Evolutionary conservation across 2,329 filamentous ascomycete species (phyloP), one percentile per base, ranked within the genome.

Genomic region (Lachnellula subtilissima): DNA sequence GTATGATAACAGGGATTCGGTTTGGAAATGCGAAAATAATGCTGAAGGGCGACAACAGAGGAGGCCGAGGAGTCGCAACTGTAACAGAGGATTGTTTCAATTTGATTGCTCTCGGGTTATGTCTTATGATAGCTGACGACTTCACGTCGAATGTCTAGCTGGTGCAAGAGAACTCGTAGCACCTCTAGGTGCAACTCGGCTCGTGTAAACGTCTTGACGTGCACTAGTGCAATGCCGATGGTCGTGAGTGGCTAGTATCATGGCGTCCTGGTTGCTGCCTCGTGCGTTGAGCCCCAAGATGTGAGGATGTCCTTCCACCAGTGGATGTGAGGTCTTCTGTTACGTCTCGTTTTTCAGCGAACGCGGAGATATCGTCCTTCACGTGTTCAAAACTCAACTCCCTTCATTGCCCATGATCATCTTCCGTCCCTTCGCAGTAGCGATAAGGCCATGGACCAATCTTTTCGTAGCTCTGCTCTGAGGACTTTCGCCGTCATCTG

Each of bases 71-170:
- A 55, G 35, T 50, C 36, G 0, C 17, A 50, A 4, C 15, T 53
- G 9, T 46, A 50, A 22, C 50, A 56, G 39, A 56, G 53, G 25
- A 25, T 8, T n/a, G 39, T 36, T 25, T 37, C 47, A 14, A 37
- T 78, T 78, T 61, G 82, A 80, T 28, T 28, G 46, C 28, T 14
- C 46, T 40, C 5, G 37, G 15, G 28, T 23, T 15, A 48, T 36
- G 25, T 28, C 9, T 48, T 35, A 36, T 28, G 46, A 17, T 36
- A 48, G 46, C 42, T 45, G 25, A 22, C 19, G 12, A 45, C 11
- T 19, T 4, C 9, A 14, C 11, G 3, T 45, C 19, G 19, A 45
- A 45, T 23, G 17, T 4, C 8, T 2, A 11, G 9, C 8, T 11
- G 1, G 28, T 32, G 8, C 28, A 32, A 32, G 28, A 32, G 28